Evolutionary conservation across 306 rosid species (phyloP).

Genomic region (Astragalus membranaceus): DNA sequence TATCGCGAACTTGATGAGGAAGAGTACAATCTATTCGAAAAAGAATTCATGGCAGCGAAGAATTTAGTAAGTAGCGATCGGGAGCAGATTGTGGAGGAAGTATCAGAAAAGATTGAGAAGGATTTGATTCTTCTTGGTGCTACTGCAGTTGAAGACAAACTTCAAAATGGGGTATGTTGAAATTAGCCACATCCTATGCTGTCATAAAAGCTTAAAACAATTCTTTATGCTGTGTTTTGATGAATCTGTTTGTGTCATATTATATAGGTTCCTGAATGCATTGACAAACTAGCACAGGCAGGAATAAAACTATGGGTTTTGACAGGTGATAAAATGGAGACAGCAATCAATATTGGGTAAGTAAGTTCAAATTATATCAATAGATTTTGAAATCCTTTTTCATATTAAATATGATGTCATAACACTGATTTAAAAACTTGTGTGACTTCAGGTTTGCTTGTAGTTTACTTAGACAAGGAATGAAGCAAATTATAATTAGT

Average conservation of each 20-base stretch:
- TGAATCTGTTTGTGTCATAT: neutral
- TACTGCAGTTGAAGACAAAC: constrained; percentile 36
- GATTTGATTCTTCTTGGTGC: constrained; percentile 30
- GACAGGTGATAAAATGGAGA: constrained; percentile 40
- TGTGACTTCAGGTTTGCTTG: constrained; percentile 22
- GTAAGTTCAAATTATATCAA: constrained; percentile 9
- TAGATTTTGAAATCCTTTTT: neutral
- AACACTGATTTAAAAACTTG: neutral
- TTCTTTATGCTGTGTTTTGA: neutral
- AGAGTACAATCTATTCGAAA: constrained; percentile 13
- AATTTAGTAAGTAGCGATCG: constrained; percentile 22
- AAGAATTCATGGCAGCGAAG: constrained; percentile 24
- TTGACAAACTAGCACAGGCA: constrained; percentile 34
- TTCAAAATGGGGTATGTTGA: constrained; percentile 30
- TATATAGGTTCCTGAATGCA: constrained; percentile 31
- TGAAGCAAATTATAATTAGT: constrained; percentile 25
- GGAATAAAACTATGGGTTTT: constrained; percentile 33
- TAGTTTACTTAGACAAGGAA: constrained; percentile 33
- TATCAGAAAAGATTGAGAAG: constrained; percentile 25
- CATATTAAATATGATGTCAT: neutral
- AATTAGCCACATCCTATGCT: no score
- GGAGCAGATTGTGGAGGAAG: constrained; percentile 22
- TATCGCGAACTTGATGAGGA: constrained; percentile 24
- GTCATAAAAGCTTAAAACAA: neutral
- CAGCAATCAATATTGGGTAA: constrained; percentile 31